These are phyloP conservation scores for Hymenoscyphus repandus DNA, from an alignment of 2,329 filamentous ascomycete genomes.

Conservation along the genomic window DNA sequence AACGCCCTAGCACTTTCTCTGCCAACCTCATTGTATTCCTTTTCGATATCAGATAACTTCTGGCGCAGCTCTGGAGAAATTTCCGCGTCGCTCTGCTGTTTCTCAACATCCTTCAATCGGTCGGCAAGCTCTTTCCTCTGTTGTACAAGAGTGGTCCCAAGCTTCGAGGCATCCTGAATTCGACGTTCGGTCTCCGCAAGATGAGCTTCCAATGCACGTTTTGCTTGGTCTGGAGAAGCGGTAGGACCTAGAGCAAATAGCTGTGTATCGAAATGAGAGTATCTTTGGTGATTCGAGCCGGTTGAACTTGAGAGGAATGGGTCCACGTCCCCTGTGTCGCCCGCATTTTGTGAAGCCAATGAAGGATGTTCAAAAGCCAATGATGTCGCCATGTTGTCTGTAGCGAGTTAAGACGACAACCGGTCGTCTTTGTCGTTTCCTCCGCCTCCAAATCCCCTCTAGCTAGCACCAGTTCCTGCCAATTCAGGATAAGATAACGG, in stretches of 20 bases:
- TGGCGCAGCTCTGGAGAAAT: conserved; percentile 77
- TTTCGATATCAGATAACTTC: conserved; percentile 81
- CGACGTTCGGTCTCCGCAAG: conserved; percentile 87
- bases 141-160: conserved; percentile 81
- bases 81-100: conserved; percentile 68
- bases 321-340: conserved; percentile 30
- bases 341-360: conserved; percentile 19
- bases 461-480: not conserved
- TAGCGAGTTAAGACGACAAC: not conserved
- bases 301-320: conserved; percentile 51
- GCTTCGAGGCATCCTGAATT: conserved; percentile 82
- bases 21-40: conserved; percentile 91
- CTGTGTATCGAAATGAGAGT: conserved; percentile 77
- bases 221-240: conserved; percentile 79
- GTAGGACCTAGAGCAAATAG: conserved; percentile 71
- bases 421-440: not conserved
- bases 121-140: conserved; percentile 81
- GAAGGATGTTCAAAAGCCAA: conserved; percentile 24
- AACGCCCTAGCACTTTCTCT: conserved; percentile 85
- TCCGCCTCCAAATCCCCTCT: conserved; percentile 3
- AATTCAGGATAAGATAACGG: conserved; percentile 6
- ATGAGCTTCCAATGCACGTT: conserved; percentile 83
- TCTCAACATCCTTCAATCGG: conserved; percentile 78
- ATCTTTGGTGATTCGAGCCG: conserved; percentile 65
- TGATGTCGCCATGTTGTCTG: conserved; percentile 22